Evolutionary conservation across 768 basidiomycete genomes (phyloP), one percentile per base, ranked within the genome.

Genomic region (Auriculariales sp.): DNA sequence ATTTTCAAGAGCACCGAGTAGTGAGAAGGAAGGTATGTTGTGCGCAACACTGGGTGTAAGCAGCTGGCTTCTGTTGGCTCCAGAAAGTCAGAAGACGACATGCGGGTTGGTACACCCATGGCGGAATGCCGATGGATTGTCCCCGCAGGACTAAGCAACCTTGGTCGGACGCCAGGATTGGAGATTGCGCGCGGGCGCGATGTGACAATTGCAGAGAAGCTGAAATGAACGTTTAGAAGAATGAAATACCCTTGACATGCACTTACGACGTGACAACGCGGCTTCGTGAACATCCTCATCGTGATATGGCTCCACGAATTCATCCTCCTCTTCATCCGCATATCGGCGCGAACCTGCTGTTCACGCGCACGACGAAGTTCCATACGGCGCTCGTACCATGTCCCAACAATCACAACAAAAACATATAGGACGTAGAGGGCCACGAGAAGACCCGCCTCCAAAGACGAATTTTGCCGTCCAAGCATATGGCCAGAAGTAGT

Each of bases 1-100:
- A 99, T 64, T n/a, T n/a, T 99, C 95, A 36, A 99, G 75, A 0
- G 95, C 95, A 7, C 94, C 90, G 3, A 98, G 77, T 2, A 99
- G 75, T 2, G 94, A 97, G 58, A 90, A 90, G 0, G 84, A 87
- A 2, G 84, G 85, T 64, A 89, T 74, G 53, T 77, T 75, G 9
- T 64, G 68, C 62, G 24, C n/a, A n/a, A 64, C 63, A 55, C 67
- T 52, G 22, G 71, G 52, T 56, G 62, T 27, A n/a, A n/a, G n/a
- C n/a, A 22, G 46, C 17, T 55, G 46, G 62, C 55, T 5, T n/a
- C n/a, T n/a, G n/a, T n/a, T 70, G 59, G 5, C 77, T 74, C 1
- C 82, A 76, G 11, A 76, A 69, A 5, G 22, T 44, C 39, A 25
- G 39, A 44, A 7, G 39, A 44, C 5, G 39, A 44, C 14, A 44